Percentiles rank a stretch among this genome's conserved stretches.
Conservation (phyloP, 2,329 filamentous ascomycete species). For the Blastomyces parvus region DNA sequence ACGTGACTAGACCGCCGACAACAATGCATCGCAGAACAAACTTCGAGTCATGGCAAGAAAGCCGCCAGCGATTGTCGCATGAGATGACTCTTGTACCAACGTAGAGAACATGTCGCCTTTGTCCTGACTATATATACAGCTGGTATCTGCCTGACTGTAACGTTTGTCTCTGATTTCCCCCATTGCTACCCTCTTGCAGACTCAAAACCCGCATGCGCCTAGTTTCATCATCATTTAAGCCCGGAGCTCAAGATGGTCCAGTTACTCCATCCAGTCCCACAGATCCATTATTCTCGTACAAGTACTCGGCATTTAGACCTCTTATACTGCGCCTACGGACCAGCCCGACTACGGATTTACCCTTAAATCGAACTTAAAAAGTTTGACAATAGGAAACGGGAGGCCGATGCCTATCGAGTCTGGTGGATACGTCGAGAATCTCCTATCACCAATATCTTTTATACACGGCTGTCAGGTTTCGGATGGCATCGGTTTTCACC, state of each 20-base stretch:
- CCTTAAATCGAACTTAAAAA: background rate
- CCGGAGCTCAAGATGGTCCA: conserved; percentile 19
- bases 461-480: background rate
- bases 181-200: background rate
- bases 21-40: background rate
- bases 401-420: background rate
- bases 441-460: background rate
- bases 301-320: conserved; percentile 10
- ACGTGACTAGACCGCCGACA: background rate
- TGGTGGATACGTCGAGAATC: background rate
- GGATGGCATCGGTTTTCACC: conserved; percentile 91
- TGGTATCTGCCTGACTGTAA: background rate
- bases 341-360: background rate
- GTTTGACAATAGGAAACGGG: background rate
- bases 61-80: background rate
- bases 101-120: background rate
- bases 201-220: background rate
- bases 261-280: conserved; percentile 13
- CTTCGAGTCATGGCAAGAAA: conserved; percentile 1
- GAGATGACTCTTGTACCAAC: conserved; percentile 2
- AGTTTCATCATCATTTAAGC: background rate
- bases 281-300: conserved; percentile 12
- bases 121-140: background rate
- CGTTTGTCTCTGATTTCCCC: background rate
- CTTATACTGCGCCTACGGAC: background rate